A percentile compares a stretch with the other conserved stretches of the same genome.
These are phyloP conservation scores for Acanthamoeba quina DNA, from an alignment of 208 protist species.

Conservation along the genomic window DNA sequence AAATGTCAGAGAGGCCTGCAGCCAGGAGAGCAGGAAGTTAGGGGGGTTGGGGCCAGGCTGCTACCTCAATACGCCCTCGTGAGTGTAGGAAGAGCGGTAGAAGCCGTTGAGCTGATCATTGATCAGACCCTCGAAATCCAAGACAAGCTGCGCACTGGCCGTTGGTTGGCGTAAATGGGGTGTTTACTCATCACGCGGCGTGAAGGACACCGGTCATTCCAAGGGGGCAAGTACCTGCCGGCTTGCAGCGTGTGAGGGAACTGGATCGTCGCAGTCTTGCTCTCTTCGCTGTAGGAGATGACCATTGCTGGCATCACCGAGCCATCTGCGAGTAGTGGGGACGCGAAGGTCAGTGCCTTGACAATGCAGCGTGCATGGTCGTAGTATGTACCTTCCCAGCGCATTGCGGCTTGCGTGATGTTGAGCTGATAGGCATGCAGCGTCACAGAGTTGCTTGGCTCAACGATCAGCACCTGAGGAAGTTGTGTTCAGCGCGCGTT, in stretches of 20 bases:
- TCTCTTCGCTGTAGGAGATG: constrained; percentile 50
- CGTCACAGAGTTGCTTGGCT: neutral
- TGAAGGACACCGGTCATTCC: no score
- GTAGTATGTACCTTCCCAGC: neutral
- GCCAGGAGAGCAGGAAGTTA: neutral
- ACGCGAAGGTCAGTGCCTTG: neutral
- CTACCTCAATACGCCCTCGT: constrained; percentile 48
- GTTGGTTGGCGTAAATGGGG: neutral
- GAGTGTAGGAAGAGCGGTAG: constrained; percentile 89
- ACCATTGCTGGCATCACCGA: neutral
- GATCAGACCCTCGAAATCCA: constrained; percentile 93
- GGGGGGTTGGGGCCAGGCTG: neutral
- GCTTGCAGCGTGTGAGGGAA: neutral
- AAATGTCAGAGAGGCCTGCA: neutral
- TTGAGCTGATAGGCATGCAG: constrained; percentile 20
- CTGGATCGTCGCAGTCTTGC: constrained; percentile 15
- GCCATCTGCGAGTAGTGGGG: neutral
- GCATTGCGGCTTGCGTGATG: neutral
- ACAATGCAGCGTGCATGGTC: neutral
- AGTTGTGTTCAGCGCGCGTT: neutral
- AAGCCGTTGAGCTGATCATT: constrained; percentile 94
- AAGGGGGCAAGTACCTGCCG: neutral
- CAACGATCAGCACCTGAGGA: neutral
- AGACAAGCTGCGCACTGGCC: constrained; percentile 83
- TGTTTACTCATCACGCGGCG: neutral